These are phyloP conservation scores for Diphasiastrum complanatum DNA, from an alignment of 83 land plant species.

Conservation along the genomic window DNA sequence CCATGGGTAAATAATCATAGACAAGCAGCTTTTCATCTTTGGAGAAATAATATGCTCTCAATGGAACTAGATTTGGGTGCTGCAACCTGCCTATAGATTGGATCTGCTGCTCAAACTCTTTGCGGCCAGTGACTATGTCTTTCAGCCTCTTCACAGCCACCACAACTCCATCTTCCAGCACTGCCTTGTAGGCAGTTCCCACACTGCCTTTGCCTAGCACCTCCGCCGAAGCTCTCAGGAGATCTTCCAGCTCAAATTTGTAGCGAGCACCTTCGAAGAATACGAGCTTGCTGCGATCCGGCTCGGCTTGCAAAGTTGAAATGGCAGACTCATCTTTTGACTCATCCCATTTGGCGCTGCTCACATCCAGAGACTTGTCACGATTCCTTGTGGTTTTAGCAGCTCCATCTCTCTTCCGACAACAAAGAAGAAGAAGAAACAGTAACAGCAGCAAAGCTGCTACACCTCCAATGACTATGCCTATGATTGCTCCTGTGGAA, in stretches of 20 bases:
- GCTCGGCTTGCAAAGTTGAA: background rate
- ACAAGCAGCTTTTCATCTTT: slow-evolving; percentile 19
- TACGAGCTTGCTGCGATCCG: background rate
- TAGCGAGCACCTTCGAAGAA: slow-evolving; percentile 13
- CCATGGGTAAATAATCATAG: slow-evolving; percentile 1
- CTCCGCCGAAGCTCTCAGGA: slow-evolving; percentile 15
- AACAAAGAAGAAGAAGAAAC: background rate
- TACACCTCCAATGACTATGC: slow-evolving; percentile 5
- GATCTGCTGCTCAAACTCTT: slow-evolving; percentile 11
- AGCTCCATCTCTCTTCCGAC: background rate
- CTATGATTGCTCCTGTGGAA: slow-evolving; percentile 6
- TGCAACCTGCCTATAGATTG: background rate
- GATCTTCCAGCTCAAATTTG: slow-evolving; percentile 9
- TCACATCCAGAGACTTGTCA: background rate
- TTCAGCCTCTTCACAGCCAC: slow-evolving; percentile 14
- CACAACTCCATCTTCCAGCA: background rate
- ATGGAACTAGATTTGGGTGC: slow-evolving; percentile 11
- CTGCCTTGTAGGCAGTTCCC: slow-evolving; percentile 11
- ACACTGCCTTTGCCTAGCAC: slow-evolving; percentile 16
- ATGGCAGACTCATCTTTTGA: background rate
- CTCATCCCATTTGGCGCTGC: background rate
- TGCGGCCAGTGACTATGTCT: background rate
- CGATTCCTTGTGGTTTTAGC: background rate
- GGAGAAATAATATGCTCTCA: slow-evolving; percentile 9
- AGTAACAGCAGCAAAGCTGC: slow-evolving; percentile 5